Percentiles rank a stretch among this genome's conserved stretches.
Conservation (phyloP, 352 stramenopile species). For the Pythium sp. region DNA sequence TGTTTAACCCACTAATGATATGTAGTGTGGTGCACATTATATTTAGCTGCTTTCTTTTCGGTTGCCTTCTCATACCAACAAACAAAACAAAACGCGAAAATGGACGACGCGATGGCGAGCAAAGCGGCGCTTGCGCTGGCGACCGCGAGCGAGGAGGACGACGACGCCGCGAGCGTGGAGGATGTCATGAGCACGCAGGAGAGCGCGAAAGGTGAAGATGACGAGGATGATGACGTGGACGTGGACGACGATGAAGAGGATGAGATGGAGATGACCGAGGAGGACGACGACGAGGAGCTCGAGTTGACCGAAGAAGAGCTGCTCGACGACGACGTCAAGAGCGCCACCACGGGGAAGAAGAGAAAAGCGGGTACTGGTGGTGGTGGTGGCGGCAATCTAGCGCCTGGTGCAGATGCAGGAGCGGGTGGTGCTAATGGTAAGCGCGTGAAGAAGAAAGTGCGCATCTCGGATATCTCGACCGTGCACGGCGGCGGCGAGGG, state of each 20-base stretch:
- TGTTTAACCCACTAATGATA: background rate
- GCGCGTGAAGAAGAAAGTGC: slow-evolving; percentile 25
- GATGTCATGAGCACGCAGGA: slow-evolving; percentile 21
- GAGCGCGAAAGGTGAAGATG: slow-evolving; percentile 31
- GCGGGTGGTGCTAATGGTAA: background rate
- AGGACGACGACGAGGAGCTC: slow-evolving; percentile 39
- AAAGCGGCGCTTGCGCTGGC: background rate
- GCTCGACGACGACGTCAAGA: slow-evolving; percentile 18
- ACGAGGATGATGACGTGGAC: slow-evolving; percentile 39
- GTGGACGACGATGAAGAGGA: slow-evolving; percentile 33
- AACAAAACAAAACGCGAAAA: slow-evolving; percentile 1
- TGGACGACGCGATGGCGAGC: slow-evolving; percentile 1
- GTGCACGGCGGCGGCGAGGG: slow-evolving; percentile 17
- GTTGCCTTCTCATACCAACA: background rate
- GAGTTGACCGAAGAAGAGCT: slow-evolving; percentile 22
- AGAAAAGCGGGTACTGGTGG: background rate
- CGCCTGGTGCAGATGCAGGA: background rate
- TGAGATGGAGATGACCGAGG: slow-evolving; percentile 30
- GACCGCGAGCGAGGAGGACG: slow-evolving; percentile 15
- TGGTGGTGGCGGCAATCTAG: background rate
- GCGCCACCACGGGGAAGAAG: background rate
- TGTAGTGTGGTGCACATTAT: background rate
- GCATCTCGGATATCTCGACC: slow-evolving; percentile 21
- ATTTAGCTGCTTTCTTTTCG: background rate
- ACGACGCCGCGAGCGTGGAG: slow-evolving; percentile 13